Conservation (phyloP, 202 grass and related monocot genomes). For the Hordeum pubiflorum region DNA sequence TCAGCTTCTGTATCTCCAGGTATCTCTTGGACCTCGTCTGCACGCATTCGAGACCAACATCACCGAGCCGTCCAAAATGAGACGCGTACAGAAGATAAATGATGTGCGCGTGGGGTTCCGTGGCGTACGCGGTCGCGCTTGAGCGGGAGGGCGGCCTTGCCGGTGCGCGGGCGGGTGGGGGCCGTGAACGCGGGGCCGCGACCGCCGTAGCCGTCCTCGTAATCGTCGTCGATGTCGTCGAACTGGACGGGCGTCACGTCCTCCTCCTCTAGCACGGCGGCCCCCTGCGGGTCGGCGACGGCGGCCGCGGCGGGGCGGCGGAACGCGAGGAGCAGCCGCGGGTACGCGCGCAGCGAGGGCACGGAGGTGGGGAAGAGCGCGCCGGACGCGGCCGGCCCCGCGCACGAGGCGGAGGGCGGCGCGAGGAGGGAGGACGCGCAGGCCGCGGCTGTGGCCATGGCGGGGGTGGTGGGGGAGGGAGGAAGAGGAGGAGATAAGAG, state of each 20-base stretch:
- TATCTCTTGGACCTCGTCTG: slow-evolving; percentile 92
- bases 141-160: slow-evolving; percentile 81
- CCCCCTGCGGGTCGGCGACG: slow-evolving; percentile 40
- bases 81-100: not conserved
- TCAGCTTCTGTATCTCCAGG: slow-evolving; percentile 92
- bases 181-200: slow-evolving; percentile 43
- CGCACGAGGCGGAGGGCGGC: slow-evolving; percentile 7
- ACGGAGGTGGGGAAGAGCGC: slow-evolving; percentile 49
- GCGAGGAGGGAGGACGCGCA: slow-evolving; percentile 33
- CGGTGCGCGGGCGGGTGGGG: slow-evolving; percentile 57
- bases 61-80: not conserved
- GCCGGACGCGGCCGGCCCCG: slow-evolving; percentile 7
- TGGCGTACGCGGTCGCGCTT: slow-evolving; percentile 84
- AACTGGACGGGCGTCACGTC: slow-evolving; percentile 4
- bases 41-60: not conserved
- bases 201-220: slow-evolving; percentile 25
- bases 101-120: not conserved
- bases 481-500: slow-evolving; percentile 23
- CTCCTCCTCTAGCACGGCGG: slow-evolving; percentile 24
- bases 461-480: not conserved
- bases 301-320: slow-evolving; percentile 39
- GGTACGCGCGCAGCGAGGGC: slow-evolving; percentile 43
- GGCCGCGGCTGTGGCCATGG: slow-evolving; percentile 37
- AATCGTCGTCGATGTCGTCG: slow-evolving; percentile 28
- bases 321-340: slow-evolving; percentile 35